A percentile compares a stretch with the other conserved stretches of the same genome.
These are phyloP conservation scores for Arachis hypogaea DNA, from an alignment of 306 rosid genomes.

Conservation along the genomic window DNA sequence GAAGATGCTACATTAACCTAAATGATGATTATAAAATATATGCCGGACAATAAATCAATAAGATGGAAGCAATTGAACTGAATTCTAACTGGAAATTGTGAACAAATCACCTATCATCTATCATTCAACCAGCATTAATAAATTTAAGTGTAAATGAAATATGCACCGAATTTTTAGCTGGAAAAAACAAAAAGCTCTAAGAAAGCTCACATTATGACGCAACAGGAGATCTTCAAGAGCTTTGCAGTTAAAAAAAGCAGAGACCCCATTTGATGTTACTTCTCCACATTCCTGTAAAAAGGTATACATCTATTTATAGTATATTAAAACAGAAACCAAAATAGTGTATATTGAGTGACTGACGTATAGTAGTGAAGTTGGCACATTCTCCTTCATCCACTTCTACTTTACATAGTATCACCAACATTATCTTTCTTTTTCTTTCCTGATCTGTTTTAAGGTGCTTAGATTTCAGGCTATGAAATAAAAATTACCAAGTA, in stretches of 20 bases:
- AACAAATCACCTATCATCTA: slow-evolving; percentile 15
- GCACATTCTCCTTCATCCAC: too few relatives aligned
- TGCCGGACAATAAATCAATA: slow-evolving; percentile 24
- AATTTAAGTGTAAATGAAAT: not conserved
- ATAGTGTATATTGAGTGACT: too few relatives aligned
- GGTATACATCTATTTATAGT: not conserved
- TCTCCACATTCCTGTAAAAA: slow-evolving; percentile 75
- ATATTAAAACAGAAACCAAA: too few relatives aligned
- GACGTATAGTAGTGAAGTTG: too few relatives aligned
- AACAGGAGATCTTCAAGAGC: slow-evolving; percentile 85
- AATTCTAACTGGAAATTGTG: slow-evolving; percentile 7
- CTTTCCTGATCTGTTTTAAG: too few relatives aligned
- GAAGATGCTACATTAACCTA: slow-evolving; percentile 31
- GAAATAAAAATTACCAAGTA: too few relatives aligned
- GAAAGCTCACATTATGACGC: slow-evolving; percentile 79
- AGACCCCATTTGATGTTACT: slow-evolving; percentile 68
- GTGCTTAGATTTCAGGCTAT: too few relatives aligned
- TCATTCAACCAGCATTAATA: not conserved
- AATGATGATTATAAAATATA: slow-evolving; percentile 20
- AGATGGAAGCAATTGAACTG: slow-evolving; percentile 12
- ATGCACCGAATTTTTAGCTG: slow-evolving; percentile 4
- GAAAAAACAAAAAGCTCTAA: not conserved
- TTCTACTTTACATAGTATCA: too few relatives aligned
- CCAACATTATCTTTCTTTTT: too few relatives aligned
- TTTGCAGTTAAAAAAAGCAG: slow-evolving; percentile 66